These are phyloP conservation scores for Takashimella koratensis DNA, from an alignment of 1,284 basidiomycete genomes.

Conservation along the genomic window DNA sequence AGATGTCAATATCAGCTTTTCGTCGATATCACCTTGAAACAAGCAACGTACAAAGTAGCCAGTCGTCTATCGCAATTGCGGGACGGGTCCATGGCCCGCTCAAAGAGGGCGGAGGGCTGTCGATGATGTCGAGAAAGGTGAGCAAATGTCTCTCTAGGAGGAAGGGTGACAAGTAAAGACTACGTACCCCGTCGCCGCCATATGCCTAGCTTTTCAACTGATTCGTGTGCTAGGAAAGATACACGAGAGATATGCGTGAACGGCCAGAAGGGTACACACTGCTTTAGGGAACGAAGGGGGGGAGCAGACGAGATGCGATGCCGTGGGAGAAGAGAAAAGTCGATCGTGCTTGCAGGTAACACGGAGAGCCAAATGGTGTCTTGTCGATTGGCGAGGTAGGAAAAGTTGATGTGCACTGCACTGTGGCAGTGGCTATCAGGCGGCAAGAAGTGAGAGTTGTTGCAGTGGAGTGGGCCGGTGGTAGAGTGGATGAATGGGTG, in stretches of 20 bases:
- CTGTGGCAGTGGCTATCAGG: too few species aligned
- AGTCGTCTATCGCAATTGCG: conserved; percentile 26
- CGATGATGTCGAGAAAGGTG: background rate
- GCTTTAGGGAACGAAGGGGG: background rate
- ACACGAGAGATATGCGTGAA: background rate
- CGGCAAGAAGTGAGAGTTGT: too few species aligned
- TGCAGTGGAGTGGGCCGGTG: too few species aligned
- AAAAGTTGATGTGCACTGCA: too few species aligned
- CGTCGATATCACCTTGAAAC: too few species aligned
- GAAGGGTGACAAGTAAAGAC: background rate
- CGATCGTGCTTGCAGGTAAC: background rate
- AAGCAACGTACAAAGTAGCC: conserved; percentile 36
- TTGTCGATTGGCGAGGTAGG: too few species aligned
- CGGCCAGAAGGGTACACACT: background rate
- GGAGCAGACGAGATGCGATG: background rate
- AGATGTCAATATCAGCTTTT: background rate
- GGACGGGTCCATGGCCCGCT: conserved; percentile 30
- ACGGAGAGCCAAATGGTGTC: too few species aligned
- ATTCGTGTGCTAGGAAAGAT: background rate
- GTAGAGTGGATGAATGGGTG: too few species aligned
- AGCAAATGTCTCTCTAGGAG: background rate
- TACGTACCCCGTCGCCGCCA: conserved; percentile 3
- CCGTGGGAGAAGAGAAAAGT: background rate
- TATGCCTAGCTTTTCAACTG: background rate
- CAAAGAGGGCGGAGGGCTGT: conserved; percentile 15